Percentiles rank a stretch among this genome's conserved stretches.
Conservation (phyloP, 192 early-diverging fungal species). For the Backusella circina region DNA sequence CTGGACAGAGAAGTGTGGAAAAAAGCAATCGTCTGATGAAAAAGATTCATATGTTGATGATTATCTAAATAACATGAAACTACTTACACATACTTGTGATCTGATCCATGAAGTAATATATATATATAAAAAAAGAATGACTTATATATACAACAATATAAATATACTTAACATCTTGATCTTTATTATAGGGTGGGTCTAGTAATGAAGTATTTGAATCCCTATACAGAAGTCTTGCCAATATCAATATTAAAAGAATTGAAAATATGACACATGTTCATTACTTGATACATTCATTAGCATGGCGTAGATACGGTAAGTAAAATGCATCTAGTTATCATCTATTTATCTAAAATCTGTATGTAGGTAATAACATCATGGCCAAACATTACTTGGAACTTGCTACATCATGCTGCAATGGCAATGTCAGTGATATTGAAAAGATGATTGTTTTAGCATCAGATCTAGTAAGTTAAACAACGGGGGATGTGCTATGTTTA, state of each 20-base stretch:
- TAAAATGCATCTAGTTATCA: background rate
- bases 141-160: background rate
- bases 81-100: background rate
- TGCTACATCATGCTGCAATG: background rate
- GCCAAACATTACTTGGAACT: background rate
- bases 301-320: conserved; percentile 7
- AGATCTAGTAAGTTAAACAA: background rate
- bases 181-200: background rate
- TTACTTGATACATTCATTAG: background rate
- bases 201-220: background rate
- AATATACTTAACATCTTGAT: background rate
- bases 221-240: background rate
- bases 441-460: background rate
- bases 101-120: background rate
- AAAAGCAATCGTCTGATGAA: background rate
- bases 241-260: conserved; percentile 3
- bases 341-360: background rate
- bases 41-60: background rate
- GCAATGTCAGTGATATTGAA: background rate
- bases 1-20: background rate
- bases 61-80: background rate
- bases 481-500: background rate
- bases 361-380: background rate
- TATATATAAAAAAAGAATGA: background rate
- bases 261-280: conserved; percentile 3